phyloP scores from a whole-genome alignment of 1,284 basidiomycete species.

The Cryptococcus sp. region DNA sequence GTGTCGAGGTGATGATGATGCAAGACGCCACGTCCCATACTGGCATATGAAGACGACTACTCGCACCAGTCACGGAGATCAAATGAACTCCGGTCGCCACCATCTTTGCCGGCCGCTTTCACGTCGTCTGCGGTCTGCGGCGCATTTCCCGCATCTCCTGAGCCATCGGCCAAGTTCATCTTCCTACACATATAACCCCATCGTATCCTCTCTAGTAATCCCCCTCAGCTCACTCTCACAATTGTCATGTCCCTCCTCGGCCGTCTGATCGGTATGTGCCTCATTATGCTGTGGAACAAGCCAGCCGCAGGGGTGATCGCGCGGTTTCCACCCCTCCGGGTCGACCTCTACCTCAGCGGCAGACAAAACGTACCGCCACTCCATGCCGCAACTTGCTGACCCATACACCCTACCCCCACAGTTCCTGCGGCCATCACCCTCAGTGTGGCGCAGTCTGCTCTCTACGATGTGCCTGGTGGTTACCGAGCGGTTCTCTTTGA shows the following conservation, averaged over 20 bases:
- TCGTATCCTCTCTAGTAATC: neutral
- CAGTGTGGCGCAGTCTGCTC: conserved; percentile 66
- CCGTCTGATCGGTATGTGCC: conserved; percentile 30
- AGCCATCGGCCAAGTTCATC: neutral
- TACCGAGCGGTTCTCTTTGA: conserved; percentile 98
- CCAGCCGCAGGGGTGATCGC: no score
- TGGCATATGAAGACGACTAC: no score
- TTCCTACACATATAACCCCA: no score
- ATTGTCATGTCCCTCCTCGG: conserved; percentile 35
- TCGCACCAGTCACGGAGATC: neutral
- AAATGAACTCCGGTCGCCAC: no score
- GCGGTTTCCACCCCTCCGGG: no score
- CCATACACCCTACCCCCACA: conserved; percentile 38
- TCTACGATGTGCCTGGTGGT: conserved; percentile 87
- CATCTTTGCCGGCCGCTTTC: conserved; percentile 4
- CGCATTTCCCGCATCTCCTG: neutral
- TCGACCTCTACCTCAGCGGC: neutral
- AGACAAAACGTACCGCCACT: neutral
- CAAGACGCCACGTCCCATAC: no score
- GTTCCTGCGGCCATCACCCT: conserved; percentile 72
- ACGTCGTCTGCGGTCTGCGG: neutral
- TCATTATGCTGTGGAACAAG: neutral
- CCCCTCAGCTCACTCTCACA: neutral
- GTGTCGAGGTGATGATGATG: no score
- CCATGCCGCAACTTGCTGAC: neutral